Percentiles rank a stretch among this genome's conserved stretches.
phyloP scores from a whole-genome alignment of 2,329 filamentous ascomycete genomes.

The Exophiala spinifera region DNA sequence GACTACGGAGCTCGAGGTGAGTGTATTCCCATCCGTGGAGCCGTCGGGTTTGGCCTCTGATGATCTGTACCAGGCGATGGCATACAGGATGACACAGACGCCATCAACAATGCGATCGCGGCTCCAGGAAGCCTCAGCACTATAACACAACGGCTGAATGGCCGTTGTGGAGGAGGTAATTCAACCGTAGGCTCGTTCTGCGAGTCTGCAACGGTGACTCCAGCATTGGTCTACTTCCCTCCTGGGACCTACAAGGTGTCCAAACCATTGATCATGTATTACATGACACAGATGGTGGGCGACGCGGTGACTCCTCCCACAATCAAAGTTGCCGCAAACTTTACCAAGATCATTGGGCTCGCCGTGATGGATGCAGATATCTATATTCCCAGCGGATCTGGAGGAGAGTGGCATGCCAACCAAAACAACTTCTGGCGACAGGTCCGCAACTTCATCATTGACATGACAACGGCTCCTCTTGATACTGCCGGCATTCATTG shows the following conservation, averaged over 20 bases:
- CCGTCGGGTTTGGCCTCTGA: neutral
- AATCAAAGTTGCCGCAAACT: slow-evolving; percentile 49
- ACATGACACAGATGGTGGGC: slow-evolving; percentile 65
- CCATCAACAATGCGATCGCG: slow-evolving; percentile 74
- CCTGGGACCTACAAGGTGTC: slow-evolving; percentile 73
- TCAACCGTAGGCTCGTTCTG: slow-evolving; percentile 44
- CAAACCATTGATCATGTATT: slow-evolving; percentile 63
- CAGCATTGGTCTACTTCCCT: slow-evolving; percentile 81
- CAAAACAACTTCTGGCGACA: slow-evolving; percentile 72
- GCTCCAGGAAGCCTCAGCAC: slow-evolving; percentile 47
- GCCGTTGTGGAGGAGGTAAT: slow-evolving; percentile 64
- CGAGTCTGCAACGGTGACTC: slow-evolving; percentile 69
- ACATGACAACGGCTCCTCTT: slow-evolving; percentile 59
- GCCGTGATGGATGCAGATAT: slow-evolving; percentile 79
- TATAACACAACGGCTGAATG: neutral
- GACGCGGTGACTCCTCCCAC: slow-evolving; percentile 64
- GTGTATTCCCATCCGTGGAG: neutral
- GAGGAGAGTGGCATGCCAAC: slow-evolving; percentile 67
- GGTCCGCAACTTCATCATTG: slow-evolving; percentile 71
- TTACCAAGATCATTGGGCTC: slow-evolving; percentile 66
- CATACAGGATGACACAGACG: slow-evolving; percentile 69
- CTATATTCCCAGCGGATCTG: slow-evolving; percentile 56
- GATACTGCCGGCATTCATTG: slow-evolving; percentile 65
- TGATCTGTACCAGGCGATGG: slow-evolving; percentile 47
- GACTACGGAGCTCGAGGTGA: slow-evolving; percentile 61